These are phyloP conservation scores for Amanita fuliginea DNA, from an alignment of 768 basidiomycete species.

Conservation along the genomic window DNA sequence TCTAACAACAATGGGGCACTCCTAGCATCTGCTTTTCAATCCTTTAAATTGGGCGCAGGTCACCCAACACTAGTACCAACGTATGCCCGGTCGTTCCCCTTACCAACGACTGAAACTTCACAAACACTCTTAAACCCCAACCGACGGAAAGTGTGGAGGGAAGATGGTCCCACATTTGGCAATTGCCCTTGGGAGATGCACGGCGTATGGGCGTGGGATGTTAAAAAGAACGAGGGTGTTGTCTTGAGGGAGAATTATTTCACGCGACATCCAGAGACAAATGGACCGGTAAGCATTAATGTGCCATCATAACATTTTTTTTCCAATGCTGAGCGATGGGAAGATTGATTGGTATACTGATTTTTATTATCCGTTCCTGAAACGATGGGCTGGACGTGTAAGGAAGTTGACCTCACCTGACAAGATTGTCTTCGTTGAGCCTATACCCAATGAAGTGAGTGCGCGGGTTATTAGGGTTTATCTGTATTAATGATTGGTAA, in stretches of 20 bases:
- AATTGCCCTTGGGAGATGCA: conserved; percentile 85
- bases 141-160: conserved; percentile 55
- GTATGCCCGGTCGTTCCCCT: conserved; percentile 82
- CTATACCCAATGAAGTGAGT: conserved; percentile 86
- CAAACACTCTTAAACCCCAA: conserved; percentile 48
- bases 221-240: conserved; percentile 50
- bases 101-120: conserved; percentile 65
- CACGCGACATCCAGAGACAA: conserved; percentile 50
- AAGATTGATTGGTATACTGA: conserved; percentile 84
- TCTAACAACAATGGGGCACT: not conserved
- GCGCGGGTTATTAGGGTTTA: conserved; percentile 1
- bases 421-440: conserved; percentile 68
- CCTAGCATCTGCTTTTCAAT: conserved; percentile 76
- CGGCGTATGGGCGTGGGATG: conserved; percentile 89
- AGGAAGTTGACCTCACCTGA: conserved; percentile 32
- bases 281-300: conserved; percentile 36
- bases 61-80: conserved; percentile 67
- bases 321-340: not conserved
- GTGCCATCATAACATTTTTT: too few relatives aligned
- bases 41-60: conserved; percentile 88
- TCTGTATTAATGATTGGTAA: conserved; percentile 3
- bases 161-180: conserved; percentile 62
- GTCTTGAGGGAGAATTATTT: conserved; percentile 85
- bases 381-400: conserved; percentile 55
- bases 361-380: conserved; percentile 72